A percentile compares a stretch with the other conserved stretches of the same genome.
phyloP scores from a whole-genome alignment of 805 yeast genomes.

The Tetrapisispora pingtungensis region DNA sequence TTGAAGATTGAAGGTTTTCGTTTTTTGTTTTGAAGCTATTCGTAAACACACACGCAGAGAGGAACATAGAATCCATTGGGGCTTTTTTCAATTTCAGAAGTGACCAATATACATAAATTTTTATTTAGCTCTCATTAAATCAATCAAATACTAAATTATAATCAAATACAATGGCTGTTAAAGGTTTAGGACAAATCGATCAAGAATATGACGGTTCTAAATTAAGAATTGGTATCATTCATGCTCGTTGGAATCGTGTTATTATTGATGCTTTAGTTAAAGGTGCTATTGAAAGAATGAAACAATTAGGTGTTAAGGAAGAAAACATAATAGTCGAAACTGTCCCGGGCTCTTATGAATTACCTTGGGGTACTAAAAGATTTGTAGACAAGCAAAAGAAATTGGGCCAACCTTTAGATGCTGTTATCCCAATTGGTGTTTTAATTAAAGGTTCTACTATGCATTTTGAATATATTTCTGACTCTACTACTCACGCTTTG shows the following conservation, averaged over 20 bases:
- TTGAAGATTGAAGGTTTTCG: too few relatives aligned
- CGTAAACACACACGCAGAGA: too few relatives aligned
- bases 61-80: too few relatives aligned
- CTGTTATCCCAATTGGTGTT: slow-evolving; percentile 87
- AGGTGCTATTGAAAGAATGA: slow-evolving; percentile 59
- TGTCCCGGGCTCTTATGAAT: slow-evolving; percentile 92
- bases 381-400: slow-evolving; percentile 37
- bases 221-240: slow-evolving; percentile 74
- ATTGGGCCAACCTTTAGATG: slow-evolving; percentile 52
- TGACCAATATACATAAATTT: too few relatives aligned
- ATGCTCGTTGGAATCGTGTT: slow-evolving; percentile 87
- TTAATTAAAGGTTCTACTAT: slow-evolving; percentile 93
- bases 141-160: too few relatives aligned
- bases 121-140: too few relatives aligned
- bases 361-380: slow-evolving; percentile 69
- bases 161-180: slow-evolving; percentile 63
- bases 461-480: slow-evolving; percentile 98
- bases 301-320: slow-evolving; percentile 57
- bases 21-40: too few relatives aligned
- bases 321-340: slow-evolving; percentile 72
- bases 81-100: too few relatives aligned
- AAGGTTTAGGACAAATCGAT: slow-evolving; percentile 71
- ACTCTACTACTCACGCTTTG: slow-evolving; percentile 71
- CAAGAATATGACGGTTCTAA: slow-evolving; percentile 56
- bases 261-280: slow-evolving; percentile 70